Conservation (phyloP, 1,284 basidiomycete genomes). For the Sporisorium graminicola region DNA sequence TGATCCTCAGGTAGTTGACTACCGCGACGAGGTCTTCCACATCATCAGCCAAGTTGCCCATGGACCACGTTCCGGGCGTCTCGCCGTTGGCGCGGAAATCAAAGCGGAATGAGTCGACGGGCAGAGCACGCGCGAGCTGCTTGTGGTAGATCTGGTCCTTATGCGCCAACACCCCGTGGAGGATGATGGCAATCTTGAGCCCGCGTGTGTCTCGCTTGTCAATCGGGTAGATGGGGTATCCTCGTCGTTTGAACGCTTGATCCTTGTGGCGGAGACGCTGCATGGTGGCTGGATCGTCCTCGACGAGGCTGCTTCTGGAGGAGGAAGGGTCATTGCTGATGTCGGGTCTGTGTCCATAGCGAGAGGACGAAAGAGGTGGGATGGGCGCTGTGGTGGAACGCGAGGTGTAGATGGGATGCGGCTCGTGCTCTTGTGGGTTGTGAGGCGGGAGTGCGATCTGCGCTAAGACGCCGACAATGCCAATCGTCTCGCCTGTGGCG, state of each 20-base stretch:
- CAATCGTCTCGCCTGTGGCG: constrained; percentile 30
- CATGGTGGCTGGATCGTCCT: constrained; percentile 34
- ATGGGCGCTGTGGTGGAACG: constrained; percentile 29
- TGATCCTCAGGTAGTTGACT: constrained; percentile 34
- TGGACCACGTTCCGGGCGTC: constrained; percentile 43
- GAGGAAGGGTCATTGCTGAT: constrained; percentile 30
- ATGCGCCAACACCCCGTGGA: constrained; percentile 62
- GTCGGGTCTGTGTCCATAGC: constrained; percentile 5
- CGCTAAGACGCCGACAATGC: constrained; percentile 53
- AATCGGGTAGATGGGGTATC: constrained; percentile 32
- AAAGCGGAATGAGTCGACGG: constrained; percentile 83
- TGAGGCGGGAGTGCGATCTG: constrained; percentile 36
- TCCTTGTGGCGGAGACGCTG: constrained; percentile 26
- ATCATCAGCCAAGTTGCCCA: constrained; percentile 44
- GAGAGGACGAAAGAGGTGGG: constrained; percentile 5
- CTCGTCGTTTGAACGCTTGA: constrained; percentile 29
- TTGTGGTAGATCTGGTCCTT: constrained; percentile 83
- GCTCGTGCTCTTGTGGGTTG: constrained; percentile 38
- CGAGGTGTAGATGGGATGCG: constrained; percentile 33
- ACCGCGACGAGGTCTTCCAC: constrained; percentile 45
- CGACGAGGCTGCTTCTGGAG: constrained; percentile 2
- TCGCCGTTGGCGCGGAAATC: constrained; percentile 76
- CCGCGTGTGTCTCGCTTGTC: constrained; percentile 39
- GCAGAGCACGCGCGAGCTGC: constrained; percentile 77
- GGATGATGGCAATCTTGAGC: constrained; percentile 53